Base-by-base conservation (phyloP, 208 protist species). In the Vickermania spadyakhi region DNA sequence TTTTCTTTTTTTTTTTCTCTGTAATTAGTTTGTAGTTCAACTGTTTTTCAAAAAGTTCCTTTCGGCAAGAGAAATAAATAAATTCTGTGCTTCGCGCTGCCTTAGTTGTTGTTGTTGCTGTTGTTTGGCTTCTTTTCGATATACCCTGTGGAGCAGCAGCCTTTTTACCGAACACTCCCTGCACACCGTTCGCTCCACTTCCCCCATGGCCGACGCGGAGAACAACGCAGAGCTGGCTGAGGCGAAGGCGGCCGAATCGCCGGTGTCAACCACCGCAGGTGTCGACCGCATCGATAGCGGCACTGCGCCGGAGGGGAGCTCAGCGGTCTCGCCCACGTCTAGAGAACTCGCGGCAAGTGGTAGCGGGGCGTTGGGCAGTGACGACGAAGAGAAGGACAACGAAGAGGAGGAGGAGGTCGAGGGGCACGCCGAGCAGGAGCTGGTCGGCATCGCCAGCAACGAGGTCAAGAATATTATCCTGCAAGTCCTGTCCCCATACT, bases 401-500 rank as follows among this genome's bases (percentile, higher is more conserved):
- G 56, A 53, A 13, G 41, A 26, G 3, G 70, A 77, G 18, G 53
- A 64, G 28, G 64, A 71, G 30, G 76, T 75, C 7, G 11, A 45
- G 36, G 36, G 18, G 36, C 36, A 45, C 36, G 36, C 36, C 11
- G 36, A 45, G 36, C 36, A 45, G 11, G 36, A 45, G 36, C 36
- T 45, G 36, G 36, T 45, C 49, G 67, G 70, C 30, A 73, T 93
- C 31, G 74, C 81, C 2, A 68, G 70, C 42, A 93, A 86, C 57
- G 83, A 91, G 56, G 86, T 93, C 51, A 93, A 93, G 65, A 93
- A 93, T 57, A 91, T 93, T 49, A 87, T 93, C 30, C 31, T 91
- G 52, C 86, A 93, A 58, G 75, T 85, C 27, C 59, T 89, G 22
- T 86, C 81, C 36, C 86, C 81, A 5, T 91, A 91, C 69, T 83